phyloP scores from a whole-genome alignment of 192 early-diverging fungal genomes.

The Radiomyces spectabilis region DNA sequence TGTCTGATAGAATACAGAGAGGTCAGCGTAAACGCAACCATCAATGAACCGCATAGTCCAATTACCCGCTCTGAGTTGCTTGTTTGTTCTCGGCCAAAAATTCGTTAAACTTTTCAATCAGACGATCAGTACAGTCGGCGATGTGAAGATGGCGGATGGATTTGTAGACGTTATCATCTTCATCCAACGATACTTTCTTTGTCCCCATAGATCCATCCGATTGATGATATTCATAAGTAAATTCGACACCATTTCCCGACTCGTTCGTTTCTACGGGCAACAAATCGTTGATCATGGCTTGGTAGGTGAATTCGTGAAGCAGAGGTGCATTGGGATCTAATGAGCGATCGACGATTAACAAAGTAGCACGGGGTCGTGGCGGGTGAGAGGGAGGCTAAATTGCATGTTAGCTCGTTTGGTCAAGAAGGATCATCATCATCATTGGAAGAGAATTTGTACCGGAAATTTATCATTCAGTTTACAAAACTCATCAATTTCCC shows the following conservation, averaged over 20 bases:
- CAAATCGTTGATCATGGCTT: slow-evolving; percentile 95
- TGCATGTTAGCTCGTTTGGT: too few relatives aligned
- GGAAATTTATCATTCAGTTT: slow-evolving; percentile 56
- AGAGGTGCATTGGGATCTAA: slow-evolving; percentile 85
- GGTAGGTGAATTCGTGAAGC: slow-evolving; percentile 98
- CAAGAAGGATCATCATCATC: too few relatives aligned
- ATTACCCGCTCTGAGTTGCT: not conserved
- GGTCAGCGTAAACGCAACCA: not conserved
- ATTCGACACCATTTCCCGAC: slow-evolving; percentile 48
- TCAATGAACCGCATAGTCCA: not conserved
- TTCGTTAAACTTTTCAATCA: slow-evolving; percentile 65
- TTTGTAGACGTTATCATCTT: slow-evolving; percentile 72
- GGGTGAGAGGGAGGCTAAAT: slow-evolving; percentile 32
- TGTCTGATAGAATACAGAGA: not conserved
- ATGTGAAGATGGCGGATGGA: slow-evolving; percentile 74
- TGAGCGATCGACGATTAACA: slow-evolving; percentile 87
- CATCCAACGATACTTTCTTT: slow-evolving; percentile 57
- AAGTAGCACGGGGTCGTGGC: slow-evolving; percentile 57
- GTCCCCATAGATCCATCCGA: slow-evolving; percentile 31
- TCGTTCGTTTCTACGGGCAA: slow-evolving; percentile 40
- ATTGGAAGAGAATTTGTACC: slow-evolving; percentile 16
- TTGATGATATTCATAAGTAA: slow-evolving; percentile 41
- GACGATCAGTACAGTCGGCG: slow-evolving; percentile 67
- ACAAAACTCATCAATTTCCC: slow-evolving; percentile 74
- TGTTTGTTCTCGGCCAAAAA: slow-evolving; percentile 75